Evolutionary conservation across 225 moss, liverwort and hornwort genomes (phyloP).

Genomic region (Neckera pumila): DNA sequence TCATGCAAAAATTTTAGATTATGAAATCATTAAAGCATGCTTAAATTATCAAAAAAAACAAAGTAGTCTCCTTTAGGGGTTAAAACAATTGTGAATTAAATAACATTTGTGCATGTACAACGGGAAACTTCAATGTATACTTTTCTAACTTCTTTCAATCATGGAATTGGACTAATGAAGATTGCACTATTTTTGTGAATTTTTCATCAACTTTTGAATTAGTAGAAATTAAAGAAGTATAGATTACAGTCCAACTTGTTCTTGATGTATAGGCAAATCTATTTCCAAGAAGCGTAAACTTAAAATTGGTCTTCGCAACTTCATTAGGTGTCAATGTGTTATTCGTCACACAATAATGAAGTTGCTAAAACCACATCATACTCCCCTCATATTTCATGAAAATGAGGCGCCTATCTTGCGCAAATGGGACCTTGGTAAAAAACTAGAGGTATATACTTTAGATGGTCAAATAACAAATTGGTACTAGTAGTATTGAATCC

Average conservation of each 20-base stretch:
- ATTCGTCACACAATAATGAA: too few species aligned
- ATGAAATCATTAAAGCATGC: fast-evolving
- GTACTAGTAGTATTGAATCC: too few species aligned
- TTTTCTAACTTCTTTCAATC: fast-evolving
- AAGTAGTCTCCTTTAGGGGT: too few species aligned
- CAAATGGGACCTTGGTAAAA: fast-evolving
- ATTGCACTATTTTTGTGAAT: neutral
- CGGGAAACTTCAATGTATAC: neutral
- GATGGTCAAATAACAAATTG: too few species aligned
- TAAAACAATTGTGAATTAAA: neutral
- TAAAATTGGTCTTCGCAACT: neutral
- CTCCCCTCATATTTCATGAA: too few species aligned
- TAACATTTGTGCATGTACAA: neutral
- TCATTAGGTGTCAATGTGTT: too few species aligned
- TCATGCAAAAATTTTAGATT: neutral
- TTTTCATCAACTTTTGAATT: neutral
- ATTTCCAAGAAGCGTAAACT: fast-evolving
- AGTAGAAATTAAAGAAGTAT: neutral
- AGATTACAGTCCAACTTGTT: fast-evolving
- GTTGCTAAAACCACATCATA: too few species aligned
- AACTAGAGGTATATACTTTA: too few species aligned
- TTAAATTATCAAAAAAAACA: neutral
- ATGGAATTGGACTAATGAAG: neutral
- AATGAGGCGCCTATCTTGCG: too few species aligned
- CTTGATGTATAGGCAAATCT: fast-evolving